Percentiles rank a stretch among this genome's conserved stretches.
These are phyloP conservation scores for Straminergon stramineum DNA, from an alignment of 225 moss, liverwort and hornwort genomes.

Conservation along the genomic window DNA sequence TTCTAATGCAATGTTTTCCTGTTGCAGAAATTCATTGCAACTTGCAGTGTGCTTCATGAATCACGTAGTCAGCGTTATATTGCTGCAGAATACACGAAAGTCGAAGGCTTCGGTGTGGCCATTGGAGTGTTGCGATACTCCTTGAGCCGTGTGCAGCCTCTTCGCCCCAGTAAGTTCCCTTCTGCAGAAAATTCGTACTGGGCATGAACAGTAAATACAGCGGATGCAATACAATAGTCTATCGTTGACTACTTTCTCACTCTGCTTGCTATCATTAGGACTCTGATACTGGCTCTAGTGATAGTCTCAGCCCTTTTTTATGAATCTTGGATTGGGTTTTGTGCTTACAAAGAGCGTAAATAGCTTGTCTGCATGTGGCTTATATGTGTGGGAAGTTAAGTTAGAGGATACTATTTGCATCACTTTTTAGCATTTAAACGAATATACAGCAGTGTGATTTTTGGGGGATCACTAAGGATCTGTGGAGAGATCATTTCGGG, in stretches of 20 bases:
- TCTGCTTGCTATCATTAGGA: not conserved
- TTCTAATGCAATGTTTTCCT: not conserved
- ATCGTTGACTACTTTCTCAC: not conserved
- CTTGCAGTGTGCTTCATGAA: conserved; percentile 85
- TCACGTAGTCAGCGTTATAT: conserved; percentile 97
- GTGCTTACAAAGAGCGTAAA: not conserved
- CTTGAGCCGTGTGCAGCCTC: conserved; percentile 71
- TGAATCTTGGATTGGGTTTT: not conserved
- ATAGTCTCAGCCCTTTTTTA: not conserved
- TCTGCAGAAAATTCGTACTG: not conserved
- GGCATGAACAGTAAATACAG: not conserved
- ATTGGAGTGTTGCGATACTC: conserved; percentile 84
- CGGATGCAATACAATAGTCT: not conserved
- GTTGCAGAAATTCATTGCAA: conserved; percentile 73
- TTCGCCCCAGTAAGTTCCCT: conserved; percentile 59
- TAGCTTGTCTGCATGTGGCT: not conserved
- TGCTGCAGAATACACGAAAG: conserved; percentile 71
- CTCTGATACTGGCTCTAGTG: not conserved
- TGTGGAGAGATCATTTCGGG: not conserved
- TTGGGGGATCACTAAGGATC: not conserved
- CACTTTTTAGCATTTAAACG: not conserved
- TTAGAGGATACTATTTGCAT: not conserved
- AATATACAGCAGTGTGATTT: not conserved
- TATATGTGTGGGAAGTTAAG: not conserved
- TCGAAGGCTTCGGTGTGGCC: conserved; percentile 80